Percentiles rank a stretch among this genome's conserved stretches.
phyloP scores from a whole-genome alignment of 2,329 filamentous ascomycete species.

The Fusarium temperatum region DNA sequence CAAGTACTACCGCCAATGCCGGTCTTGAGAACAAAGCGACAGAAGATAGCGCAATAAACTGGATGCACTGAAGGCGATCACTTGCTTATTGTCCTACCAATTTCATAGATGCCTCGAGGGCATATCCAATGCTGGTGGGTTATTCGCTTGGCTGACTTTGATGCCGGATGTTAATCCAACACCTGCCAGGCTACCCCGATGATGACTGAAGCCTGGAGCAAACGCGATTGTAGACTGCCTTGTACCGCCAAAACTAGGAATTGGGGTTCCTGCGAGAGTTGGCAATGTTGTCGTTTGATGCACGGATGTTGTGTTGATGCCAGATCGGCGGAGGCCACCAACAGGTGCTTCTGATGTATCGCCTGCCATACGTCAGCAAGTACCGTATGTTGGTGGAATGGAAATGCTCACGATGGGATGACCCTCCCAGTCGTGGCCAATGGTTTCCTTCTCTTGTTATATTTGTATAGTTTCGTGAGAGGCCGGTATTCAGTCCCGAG shows the following conservation, averaged over 20 bases:
- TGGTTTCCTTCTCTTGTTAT: constrained; percentile 16
- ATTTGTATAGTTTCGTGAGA: constrained; percentile 17
- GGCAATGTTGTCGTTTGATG: constrained; percentile 7
- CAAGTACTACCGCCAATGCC: no score
- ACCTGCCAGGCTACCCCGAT: constrained; percentile 33
- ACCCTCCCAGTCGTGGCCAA: constrained; percentile 28
- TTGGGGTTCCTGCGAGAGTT: constrained; percentile 8
- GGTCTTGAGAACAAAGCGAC: background rate
- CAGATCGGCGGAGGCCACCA: constrained; percentile 15
- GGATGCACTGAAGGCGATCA: background rate
- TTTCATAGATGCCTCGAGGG: constrained; percentile 18
- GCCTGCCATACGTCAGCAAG: constrained; percentile 22
- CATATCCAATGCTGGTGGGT: constrained; percentile 25
- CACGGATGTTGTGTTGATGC: constrained; percentile 7
- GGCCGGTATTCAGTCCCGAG: constrained; percentile 25
- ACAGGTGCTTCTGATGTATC: constrained; percentile 6
- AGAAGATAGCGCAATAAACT: background rate
- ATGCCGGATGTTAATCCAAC: constrained; percentile 46
- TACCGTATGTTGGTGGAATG: no score
- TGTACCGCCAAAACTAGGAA: background rate
- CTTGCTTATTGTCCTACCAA: no score
- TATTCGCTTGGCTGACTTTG: constrained; percentile 42
- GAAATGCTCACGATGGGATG: constrained; percentile 22
- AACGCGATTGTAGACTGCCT: constrained; percentile 14
- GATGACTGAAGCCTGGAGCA: constrained; percentile 30